Evolutionary conservation across 148 eudicot species (phyloP).

Genomic region (Vaccinium darrowii): DNA sequence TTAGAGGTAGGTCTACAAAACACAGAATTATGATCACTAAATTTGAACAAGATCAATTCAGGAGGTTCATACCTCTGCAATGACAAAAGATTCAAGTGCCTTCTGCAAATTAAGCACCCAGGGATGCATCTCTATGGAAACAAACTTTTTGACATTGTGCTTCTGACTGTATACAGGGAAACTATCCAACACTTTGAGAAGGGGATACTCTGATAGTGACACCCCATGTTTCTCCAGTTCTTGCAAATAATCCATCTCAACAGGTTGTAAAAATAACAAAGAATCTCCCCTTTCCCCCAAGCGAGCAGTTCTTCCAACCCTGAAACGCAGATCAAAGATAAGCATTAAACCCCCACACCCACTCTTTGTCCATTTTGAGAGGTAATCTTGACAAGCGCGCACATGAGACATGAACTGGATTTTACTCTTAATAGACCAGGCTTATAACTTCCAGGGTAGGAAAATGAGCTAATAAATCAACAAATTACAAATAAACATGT

Average conservation of each 20-base stretch:
- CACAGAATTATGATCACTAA: background rate
- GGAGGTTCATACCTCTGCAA: constrained; percentile 45
- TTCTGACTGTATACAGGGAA: constrained; percentile 57
- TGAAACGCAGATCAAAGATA: constrained; percentile 33
- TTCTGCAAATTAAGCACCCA: constrained; percentile 76
- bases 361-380: background rate
- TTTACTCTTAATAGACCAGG: background rate
- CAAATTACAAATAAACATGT: background rate
- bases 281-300: constrained; percentile 93
- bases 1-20: background rate
- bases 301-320: constrained; percentile 99
- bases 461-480: background rate
- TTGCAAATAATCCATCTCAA: constrained; percentile 75
- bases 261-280: constrained; percentile 80
- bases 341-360: background rate
- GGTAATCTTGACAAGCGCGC: constrained; percentile 4
- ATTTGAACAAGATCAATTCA: background rate
- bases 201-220: constrained; percentile 66
- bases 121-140: constrained; percentile 85
- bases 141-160: constrained; percentile 50
- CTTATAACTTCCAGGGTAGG: constrained; percentile 10
- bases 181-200: constrained; percentile 70
- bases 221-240: constrained; percentile 84
- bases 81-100: constrained; percentile 62
- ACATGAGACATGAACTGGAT: background rate